Evolutionary conservation across 2,329 filamentous ascomycete genomes (phyloP).

Genomic region (Cordyceps militaris): DNA sequence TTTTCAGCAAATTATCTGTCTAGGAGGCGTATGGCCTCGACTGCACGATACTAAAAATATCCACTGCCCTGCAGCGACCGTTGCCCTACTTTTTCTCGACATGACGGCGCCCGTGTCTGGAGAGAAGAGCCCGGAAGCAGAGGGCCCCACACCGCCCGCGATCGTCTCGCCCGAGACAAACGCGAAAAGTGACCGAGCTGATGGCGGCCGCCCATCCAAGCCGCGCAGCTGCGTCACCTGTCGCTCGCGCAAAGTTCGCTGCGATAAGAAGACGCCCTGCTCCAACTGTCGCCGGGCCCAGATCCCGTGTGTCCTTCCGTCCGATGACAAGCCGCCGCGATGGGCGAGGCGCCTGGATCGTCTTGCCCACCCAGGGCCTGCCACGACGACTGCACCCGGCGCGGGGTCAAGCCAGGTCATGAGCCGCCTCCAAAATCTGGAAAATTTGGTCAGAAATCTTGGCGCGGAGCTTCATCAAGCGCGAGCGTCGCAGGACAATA

Average conservation of each 20-base stretch:
- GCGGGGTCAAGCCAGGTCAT: conserved; percentile 33
- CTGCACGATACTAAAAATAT: neutral
- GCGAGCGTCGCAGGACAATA: conserved; percentile 23
- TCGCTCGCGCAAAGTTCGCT: conserved; percentile 49
- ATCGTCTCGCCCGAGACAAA: conserved; percentile 18
- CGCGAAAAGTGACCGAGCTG: neutral
- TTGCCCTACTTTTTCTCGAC: neutral
- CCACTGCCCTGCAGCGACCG: neutral
- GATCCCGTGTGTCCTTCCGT: conserved; percentile 45
- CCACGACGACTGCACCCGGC: conserved; percentile 25
- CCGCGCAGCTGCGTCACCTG: conserved; percentile 44
- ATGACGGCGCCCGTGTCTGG: neutral
- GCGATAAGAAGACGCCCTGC: conserved; percentile 49
- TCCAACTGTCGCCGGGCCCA: conserved; percentile 48
- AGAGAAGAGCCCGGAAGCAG: neutral
- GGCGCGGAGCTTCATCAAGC: conserved; percentile 38
- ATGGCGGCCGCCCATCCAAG: conserved; percentile 20
- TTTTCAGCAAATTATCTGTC: neutral
- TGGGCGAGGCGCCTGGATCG: conserved; percentile 47
- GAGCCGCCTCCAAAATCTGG: conserved; percentile 42
- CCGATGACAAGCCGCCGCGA: conserved; percentile 42
- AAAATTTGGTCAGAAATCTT: conserved; percentile 44
- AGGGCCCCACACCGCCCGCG: neutral
- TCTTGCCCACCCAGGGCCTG: conserved; percentile 25
- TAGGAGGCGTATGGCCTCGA: neutral